phyloP scores from a whole-genome alignment of 1,139 yeast species.

The Magnusiomyces fungicola region DNA sequence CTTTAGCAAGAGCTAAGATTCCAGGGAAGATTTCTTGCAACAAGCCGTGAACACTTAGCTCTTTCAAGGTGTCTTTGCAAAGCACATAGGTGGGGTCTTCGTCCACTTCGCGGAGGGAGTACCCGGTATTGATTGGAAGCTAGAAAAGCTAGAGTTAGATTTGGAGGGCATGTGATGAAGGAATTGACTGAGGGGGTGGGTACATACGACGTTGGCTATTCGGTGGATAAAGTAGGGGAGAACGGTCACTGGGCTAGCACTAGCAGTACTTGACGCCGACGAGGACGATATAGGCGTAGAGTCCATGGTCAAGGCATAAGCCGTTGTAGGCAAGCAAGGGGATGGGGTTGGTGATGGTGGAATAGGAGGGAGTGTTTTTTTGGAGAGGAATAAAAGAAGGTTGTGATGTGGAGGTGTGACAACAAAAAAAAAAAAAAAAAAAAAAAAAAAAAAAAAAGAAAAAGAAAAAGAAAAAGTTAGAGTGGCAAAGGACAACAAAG shows the following conservation, averaged over 20 bases:
- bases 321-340: neutral
- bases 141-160: constrained; percentile 7
- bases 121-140: constrained; percentile 26
- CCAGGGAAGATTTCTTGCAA: constrained; percentile 12
- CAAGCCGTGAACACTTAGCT: constrained; percentile 10
- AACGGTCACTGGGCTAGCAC: constrained; percentile 1
- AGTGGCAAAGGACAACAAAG: too few species aligned
- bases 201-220: constrained; percentile 13
- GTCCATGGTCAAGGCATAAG: neutral
- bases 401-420: neutral
- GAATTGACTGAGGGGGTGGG: neutral
- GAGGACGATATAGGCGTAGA: neutral
- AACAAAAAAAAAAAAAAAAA: neutral
- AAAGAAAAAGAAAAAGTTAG: neutral
- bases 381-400: too few species aligned
- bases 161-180: too few species aligned
- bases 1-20: constrained; percentile 8
- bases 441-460: neutral
- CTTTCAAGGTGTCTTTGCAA: constrained; percentile 10
- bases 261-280: neutral
- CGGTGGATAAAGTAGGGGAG: constrained; percentile 14
- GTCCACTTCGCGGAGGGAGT: constrained; percentile 24
- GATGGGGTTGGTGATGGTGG: neutral
- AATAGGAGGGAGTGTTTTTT: neutral
- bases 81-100: constrained; percentile 16